These are phyloP conservation scores for Eremothecium gossypii DNA, from an alignment of 1,139 yeast species.

Conservation along the genomic window DNA sequence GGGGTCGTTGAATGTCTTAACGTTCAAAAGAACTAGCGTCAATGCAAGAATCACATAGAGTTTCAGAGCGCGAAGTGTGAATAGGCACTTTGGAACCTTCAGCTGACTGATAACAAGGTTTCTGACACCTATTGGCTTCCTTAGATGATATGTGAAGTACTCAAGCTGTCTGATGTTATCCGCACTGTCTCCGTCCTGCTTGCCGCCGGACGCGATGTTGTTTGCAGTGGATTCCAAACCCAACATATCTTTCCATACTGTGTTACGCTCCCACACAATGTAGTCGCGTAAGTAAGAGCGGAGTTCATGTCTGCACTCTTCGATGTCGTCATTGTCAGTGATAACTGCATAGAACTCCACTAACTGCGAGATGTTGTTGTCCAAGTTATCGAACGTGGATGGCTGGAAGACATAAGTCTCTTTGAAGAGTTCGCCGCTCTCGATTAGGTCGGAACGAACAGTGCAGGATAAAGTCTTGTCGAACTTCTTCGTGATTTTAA, in stretches of 20 bases:
- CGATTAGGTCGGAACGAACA: constrained; percentile 38
- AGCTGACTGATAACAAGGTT: constrained; percentile 28
- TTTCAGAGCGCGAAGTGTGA: constrained; percentile 36
- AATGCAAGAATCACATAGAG: constrained; percentile 37
- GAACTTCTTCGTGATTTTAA: constrained; percentile 59
- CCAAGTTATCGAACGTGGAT: constrained; percentile 37
- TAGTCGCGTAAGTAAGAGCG: constrained; percentile 59
- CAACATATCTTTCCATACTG: constrained; percentile 65
- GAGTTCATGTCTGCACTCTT: constrained; percentile 30
- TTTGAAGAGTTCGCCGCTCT: constrained; percentile 37
- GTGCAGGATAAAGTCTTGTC: constrained; percentile 50
- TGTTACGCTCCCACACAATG: constrained; percentile 67
- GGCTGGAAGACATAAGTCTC: constrained; percentile 40
- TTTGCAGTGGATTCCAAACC: constrained; percentile 45
- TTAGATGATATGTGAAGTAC: constrained; percentile 25
- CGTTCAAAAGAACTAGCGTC: constrained; percentile 41
- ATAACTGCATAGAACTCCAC: constrained; percentile 40
- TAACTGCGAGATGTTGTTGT: constrained; percentile 39
- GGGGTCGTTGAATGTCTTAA: constrained; percentile 49
- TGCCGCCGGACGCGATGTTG: constrained; percentile 21
- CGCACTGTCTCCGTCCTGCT: constrained; percentile 15
- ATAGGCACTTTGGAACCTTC: constrained; percentile 33
- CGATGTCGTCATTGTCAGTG: constrained; percentile 27
- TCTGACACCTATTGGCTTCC: constrained; percentile 34
- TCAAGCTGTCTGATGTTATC: constrained; percentile 20